Conservation (phyloP, 768 basidiomycete species). For the Udeniomyces megalosporus region DNA sequence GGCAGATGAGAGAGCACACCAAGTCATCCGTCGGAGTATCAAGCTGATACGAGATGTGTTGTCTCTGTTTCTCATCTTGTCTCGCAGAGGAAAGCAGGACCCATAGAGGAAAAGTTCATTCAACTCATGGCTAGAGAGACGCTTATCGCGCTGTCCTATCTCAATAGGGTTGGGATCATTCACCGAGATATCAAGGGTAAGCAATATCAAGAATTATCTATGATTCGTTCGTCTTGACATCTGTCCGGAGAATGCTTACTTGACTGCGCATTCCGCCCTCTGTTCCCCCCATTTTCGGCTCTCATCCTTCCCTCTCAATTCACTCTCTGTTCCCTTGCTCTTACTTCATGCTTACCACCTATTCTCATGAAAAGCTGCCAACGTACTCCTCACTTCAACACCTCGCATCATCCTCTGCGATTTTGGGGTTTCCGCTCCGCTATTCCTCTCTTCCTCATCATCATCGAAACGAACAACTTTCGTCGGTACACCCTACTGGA, state of each 20-base stretch:
- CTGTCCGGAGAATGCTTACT: not conserved
- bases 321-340: not conserved
- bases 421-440: slow-evolving; percentile 82
- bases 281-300: not conserved
- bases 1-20: not conserved
- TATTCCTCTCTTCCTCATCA: slow-evolving; percentile 50
- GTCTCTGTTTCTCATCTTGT: not conserved
- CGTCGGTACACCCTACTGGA: slow-evolving; percentile 97
- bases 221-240: not conserved
- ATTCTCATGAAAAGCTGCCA: slow-evolving; percentile 57
- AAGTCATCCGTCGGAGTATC: not conserved
- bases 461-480: slow-evolving; percentile 89
- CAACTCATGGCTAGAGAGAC: slow-evolving; percentile 79
- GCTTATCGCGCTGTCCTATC: slow-evolving; percentile 65
- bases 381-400: slow-evolving; percentile 66
- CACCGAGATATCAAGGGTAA: slow-evolving; percentile 82
- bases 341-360: not conserved
- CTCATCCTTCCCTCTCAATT: not conserved
- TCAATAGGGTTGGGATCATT: slow-evolving; percentile 86
- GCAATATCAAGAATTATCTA: not conserved
- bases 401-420: slow-evolving; percentile 89
- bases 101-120: slow-evolving; percentile 74
- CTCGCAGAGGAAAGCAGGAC: slow-evolving; percentile 64
- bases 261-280: not conserved
- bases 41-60: not conserved